These are phyloP conservation scores for Lasiosphaeris hirsuta DNA, from an alignment of 495 filamentous ascomycete genomes.

Conservation along the genomic window DNA sequence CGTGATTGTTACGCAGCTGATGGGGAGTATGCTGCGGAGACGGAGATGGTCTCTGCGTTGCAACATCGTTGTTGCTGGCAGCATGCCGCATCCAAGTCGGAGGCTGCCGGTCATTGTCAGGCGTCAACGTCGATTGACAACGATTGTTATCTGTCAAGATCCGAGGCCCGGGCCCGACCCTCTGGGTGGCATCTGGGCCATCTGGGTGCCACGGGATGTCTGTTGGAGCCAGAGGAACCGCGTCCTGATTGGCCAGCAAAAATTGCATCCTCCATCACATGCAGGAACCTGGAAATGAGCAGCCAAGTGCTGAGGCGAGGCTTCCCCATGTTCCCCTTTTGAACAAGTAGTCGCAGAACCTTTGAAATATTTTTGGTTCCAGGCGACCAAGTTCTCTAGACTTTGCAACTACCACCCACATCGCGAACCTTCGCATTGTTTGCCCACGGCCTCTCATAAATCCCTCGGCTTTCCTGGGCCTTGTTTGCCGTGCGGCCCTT, in stretches of 20 bases:
- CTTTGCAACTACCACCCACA: conserved; percentile 3
- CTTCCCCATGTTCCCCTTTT: conserved; percentile 17
- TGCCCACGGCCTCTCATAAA: not conserved
- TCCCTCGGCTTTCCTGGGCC: conserved; percentile 11
- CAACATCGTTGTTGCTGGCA: too few species aligned
- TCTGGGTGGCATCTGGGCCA: too few species aligned
- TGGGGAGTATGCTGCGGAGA: too few species aligned
- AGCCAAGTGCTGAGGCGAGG: conserved; percentile 4
- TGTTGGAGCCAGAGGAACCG: not conserved
- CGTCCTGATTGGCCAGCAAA: conserved; percentile 14
- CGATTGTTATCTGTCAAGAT: not conserved
- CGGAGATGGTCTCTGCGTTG: too few species aligned
- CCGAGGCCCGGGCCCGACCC: not conserved
- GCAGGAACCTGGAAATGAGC: conserved; percentile 17
- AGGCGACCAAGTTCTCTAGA: not conserved
- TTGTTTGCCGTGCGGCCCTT: conserved; percentile 5
- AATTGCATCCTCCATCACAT: conserved; percentile 10
- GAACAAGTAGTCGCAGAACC: not conserved
- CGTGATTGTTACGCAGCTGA: too few species aligned
- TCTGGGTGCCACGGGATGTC: not conserved
- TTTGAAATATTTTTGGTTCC: conserved; percentile 16
- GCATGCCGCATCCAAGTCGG: too few species aligned
- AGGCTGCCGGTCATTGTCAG: too few species aligned
- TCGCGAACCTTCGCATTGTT: conserved; percentile 3
- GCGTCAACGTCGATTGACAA: not conserved